Base-by-base conservation (phyloP, 108 stramenopile species). In the Pseudonitzschia multistriata region DNA sequence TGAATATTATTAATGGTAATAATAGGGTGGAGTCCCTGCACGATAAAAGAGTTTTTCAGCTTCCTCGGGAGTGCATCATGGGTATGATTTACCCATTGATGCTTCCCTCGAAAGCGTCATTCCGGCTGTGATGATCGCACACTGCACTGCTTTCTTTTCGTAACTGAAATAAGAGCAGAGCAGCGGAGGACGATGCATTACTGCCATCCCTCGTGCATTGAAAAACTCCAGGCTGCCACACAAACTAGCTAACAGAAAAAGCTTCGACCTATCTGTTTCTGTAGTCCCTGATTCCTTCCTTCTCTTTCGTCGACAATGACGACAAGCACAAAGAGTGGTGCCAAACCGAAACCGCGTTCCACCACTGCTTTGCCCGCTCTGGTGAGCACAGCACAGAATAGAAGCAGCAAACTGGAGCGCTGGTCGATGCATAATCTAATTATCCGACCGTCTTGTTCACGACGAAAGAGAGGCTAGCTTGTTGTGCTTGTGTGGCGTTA, bases 401-500 rank as follows among this genome's bases (percentile, higher is more conserved):
- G 6, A 8, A 7, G 37, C 8, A 37, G 37, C 5, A 37, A 37
- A 37, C 8, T 37, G 37, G 37, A 37, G 8, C 37, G 37, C 37
- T 37, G 37, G 5, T 5, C 37, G 8, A 37, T 37, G 37, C 37
- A 37, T 37, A 8, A n/a, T n/a, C n/a, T n/a, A n/a, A n/a, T 8
- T 7, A 37, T 37, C 37, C 37, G 8, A 7, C 6, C 37, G 37
- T 37, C 37, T 5, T 37, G 37, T 37, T 17, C 1, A 45, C 42
- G 42, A 45, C 5, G 13, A 4, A 13, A 45, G 42, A 45, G 8
- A 45, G 5, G 42, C 8, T 25, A 8, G 50, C 10, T 52, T 11
- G 4, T 2, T 52, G 2, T 52, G 22, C 40, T 69, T 55, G 62
- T 61, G 68, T 69, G 74, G 74, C 74, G 31, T 69, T 76, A 71